Conservation (phyloP, 2,329 filamentous ascomycete genomes). For the Cordyceps militaris region DNA sequence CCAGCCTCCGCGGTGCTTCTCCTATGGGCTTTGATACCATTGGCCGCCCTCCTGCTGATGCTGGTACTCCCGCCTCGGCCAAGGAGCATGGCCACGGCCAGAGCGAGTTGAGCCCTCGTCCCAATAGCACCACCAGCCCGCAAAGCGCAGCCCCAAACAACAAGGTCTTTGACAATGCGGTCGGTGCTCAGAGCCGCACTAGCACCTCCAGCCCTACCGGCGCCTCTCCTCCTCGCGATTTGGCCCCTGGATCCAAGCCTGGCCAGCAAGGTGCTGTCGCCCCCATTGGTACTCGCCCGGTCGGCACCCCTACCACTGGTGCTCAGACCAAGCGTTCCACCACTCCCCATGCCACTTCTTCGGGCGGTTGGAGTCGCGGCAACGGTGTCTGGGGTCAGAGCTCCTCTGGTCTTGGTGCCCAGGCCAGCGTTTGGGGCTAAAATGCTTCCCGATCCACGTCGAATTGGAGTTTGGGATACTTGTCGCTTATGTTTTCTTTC, state of each 20-base stretch:
- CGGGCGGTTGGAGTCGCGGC: slow-evolving; percentile 72
- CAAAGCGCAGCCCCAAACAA: slow-evolving; percentile 54
- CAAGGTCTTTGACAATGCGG: slow-evolving; percentile 54
- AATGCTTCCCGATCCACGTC: background rate
- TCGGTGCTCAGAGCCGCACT: slow-evolving; percentile 59
- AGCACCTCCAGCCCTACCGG: slow-evolving; percentile 77
- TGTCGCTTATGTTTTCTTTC: slow-evolving; percentile 16
- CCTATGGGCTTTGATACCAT: slow-evolving; percentile 68
- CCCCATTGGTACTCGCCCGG: slow-evolving; percentile 86
- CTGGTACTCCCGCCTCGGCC: slow-evolving; percentile 33
- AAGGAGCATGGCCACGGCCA: slow-evolving; percentile 42
- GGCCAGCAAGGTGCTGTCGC: slow-evolving; percentile 60
- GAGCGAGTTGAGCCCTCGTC: slow-evolving; percentile 51
- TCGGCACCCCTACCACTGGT: slow-evolving; percentile 44
- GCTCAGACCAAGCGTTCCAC: slow-evolving; percentile 69
- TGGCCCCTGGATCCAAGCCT: slow-evolving; percentile 46
- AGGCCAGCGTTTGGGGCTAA: slow-evolving; percentile 92
- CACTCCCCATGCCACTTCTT: slow-evolving; percentile 90
- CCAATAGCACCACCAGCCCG: slow-evolving; percentile 81
- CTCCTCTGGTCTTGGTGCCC: slow-evolving; percentile 71
- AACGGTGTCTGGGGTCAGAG: slow-evolving; percentile 81
- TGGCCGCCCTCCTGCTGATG: slow-evolving; percentile 33
- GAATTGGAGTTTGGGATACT: slow-evolving; percentile 13
- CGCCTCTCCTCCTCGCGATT: slow-evolving; percentile 67
- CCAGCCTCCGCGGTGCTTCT: slow-evolving; percentile 66